Conservation (phyloP, 2,329 filamentous ascomycete species). For the Aaosphaeria arxii region DNA sequence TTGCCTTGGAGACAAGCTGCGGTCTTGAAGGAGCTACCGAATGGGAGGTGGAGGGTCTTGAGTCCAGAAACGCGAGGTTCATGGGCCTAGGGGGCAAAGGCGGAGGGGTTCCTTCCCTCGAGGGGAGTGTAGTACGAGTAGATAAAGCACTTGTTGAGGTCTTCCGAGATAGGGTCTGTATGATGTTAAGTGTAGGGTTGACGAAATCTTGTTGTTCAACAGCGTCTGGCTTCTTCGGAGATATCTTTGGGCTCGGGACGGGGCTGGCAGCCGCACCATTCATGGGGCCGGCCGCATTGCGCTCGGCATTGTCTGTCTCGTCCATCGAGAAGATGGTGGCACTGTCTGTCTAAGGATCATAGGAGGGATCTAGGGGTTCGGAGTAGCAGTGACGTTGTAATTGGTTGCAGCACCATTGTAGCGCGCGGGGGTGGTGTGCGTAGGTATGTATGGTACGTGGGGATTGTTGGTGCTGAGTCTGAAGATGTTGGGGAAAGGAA, state of each 20-base stretch:
- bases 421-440: too few species aligned
- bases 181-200: slow-evolving; percentile 32
- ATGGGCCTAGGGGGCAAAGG: slow-evolving; percentile 56
- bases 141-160: slow-evolving; percentile 22
- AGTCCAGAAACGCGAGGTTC: slow-evolving; percentile 27
- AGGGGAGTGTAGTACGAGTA: slow-evolving; percentile 7
- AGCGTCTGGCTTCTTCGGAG: slow-evolving; percentile 14
- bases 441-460: too few species aligned
- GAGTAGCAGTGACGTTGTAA: too few species aligned
- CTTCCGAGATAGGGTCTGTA: slow-evolving; percentile 22
- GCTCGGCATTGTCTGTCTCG: slow-evolving; percentile 25
- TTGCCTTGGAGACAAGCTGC: slow-evolving; percentile 62
- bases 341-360: too few species aligned
- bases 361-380: too few species aligned
- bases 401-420: too few species aligned
- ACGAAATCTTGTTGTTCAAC: slow-evolving; percentile 28
- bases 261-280: slow-evolving; percentile 3
- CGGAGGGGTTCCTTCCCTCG: slow-evolving; percentile 49
- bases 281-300: slow-evolving; percentile 8
- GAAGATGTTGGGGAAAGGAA: too few species aligned
- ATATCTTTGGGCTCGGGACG: not conserved
- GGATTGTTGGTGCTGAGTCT: too few species aligned
- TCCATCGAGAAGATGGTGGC: slow-evolving; percentile 13
- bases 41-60: slow-evolving; percentile 39
- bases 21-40: slow-evolving; percentile 42